These are phyloP conservation scores for Arabidopsis hybrid DNA, from an alignment of 441 rosid genomes.

Conservation along the genomic window DNA sequence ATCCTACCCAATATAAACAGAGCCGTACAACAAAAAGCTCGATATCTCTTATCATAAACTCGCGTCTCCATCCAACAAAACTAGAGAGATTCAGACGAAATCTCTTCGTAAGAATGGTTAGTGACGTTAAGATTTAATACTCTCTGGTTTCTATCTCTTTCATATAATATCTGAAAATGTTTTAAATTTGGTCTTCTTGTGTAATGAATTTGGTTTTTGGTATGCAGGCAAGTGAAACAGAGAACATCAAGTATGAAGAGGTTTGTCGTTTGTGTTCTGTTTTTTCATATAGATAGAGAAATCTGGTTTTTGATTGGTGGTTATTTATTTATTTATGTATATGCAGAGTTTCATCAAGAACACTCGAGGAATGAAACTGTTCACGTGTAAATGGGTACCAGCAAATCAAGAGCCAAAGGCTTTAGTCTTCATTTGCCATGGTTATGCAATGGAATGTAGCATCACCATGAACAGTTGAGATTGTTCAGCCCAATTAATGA, in stretches of 20 bases:
- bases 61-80: slow-evolving; percentile 5
- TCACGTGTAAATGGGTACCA: slow-evolving; percentile 84
- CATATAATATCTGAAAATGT: slow-evolving; percentile 9
- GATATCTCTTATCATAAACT: slow-evolving; percentile 23
- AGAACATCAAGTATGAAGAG: slow-evolving; percentile 44
- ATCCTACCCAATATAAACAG: slow-evolving; percentile 38
- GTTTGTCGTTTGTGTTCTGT: slow-evolving; percentile 39
- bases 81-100: slow-evolving; percentile 14
- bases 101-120: slow-evolving; percentile 21
- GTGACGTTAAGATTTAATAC: slow-evolving; percentile 4
- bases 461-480: slow-evolving; percentile 84
- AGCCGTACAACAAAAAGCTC: not conserved
- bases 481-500: slow-evolving; percentile 3
- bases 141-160: slow-evolving; percentile 26
- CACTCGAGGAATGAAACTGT: slow-evolving; percentile 66
- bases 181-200: not conserved
- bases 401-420: slow-evolving; percentile 60
- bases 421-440: slow-evolving; percentile 77
- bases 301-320: slow-evolving; percentile 6
- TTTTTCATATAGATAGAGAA: not conserved
- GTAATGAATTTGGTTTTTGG: not conserved
- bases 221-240: slow-evolving; percentile 37
- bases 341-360: slow-evolving; percentile 60
- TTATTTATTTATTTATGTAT: not conserved
- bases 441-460: slow-evolving; percentile 95